phyloP scores from a whole-genome alignment of 345 rosid genomes.

The Bretschneidera sinensis region DNA sequence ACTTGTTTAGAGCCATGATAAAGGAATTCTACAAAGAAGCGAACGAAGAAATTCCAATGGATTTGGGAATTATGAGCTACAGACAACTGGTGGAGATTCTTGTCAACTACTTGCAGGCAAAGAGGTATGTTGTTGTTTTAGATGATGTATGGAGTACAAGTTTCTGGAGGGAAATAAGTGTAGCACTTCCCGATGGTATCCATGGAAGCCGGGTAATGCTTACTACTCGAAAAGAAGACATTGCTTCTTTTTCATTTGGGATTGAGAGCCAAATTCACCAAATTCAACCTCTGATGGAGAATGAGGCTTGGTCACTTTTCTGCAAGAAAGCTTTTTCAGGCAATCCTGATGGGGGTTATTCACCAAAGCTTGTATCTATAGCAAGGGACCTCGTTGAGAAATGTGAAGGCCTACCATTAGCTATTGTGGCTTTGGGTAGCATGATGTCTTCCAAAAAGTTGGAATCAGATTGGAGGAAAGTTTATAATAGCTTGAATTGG shows the following conservation, averaged over 20 bases:
- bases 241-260: constrained; percentile 24
- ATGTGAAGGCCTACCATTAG: constrained; percentile 36
- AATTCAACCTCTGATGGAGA: constrained; percentile 20
- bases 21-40: constrained; percentile 27
- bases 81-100: constrained; percentile 27
- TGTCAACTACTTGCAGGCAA: constrained; percentile 23
- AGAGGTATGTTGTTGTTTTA: constrained; percentile 31
- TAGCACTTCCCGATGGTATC: constrained; percentile 24
- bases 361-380: background rate
- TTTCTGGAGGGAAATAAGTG: constrained; percentile 31
- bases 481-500: constrained; percentile 27
- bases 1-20: constrained; percentile 33
- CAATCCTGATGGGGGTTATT: constrained; percentile 14
- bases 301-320: constrained; percentile 32
- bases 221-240: constrained; percentile 22
- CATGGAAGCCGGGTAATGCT: constrained; percentile 30
- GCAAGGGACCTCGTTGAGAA: constrained; percentile 25
- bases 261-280: constrained; percentile 18
- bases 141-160: constrained; percentile 29
- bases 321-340: constrained; percentile 32
- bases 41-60: constrained; percentile 17
- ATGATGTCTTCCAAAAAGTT: constrained; percentile 28
- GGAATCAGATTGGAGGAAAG: constrained; percentile 28
- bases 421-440: constrained; percentile 36
- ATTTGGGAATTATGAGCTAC: constrained; percentile 22